Evolutionary conservation across 768 basidiomycete genomes (phyloP).

Genomic region (Pleurotus sapidus): DNA sequence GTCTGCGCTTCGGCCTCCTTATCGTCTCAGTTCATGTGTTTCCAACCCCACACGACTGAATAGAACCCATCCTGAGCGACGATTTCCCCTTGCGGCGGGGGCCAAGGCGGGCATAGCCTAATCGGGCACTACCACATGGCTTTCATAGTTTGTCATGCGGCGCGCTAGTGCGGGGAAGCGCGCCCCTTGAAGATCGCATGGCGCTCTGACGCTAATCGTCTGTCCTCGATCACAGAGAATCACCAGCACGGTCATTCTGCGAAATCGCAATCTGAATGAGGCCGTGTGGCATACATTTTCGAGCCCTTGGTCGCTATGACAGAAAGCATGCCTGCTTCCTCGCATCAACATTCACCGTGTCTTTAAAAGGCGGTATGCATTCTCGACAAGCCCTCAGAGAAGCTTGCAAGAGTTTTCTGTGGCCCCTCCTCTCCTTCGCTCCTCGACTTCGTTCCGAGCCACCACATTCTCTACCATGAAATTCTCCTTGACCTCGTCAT

Average conservation of each 20-base stretch:
- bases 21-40: constrained; percentile 4
- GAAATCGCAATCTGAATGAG: not conserved
- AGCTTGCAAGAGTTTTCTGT: constrained; percentile 3
- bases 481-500: constrained; percentile 6
- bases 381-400: not conserved
- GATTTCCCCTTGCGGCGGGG: not conserved
- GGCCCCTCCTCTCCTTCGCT: constrained; percentile 3
- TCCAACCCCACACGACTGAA: constrained; percentile 1
- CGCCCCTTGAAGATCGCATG: constrained; percentile 4
- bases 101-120: constrained; percentile 2
- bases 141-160: not conserved
- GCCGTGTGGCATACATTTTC: not conserved
- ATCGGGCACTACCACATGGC: constrained; percentile 2
- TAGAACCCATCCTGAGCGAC: not conserved
- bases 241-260: constrained; percentile 1
- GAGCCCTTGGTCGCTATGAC: constrained; percentile 6
- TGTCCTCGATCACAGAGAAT: not conserved
- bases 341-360: constrained; percentile 4
- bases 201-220: constrained; percentile 1
- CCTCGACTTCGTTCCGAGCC: not conserved
- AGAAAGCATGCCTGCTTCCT: constrained; percentile 8
- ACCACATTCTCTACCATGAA: constrained; percentile 8
- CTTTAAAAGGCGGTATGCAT: not conserved
- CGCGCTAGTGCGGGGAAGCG: not conserved
- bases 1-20: not conserved